These are phyloP conservation scores for Debaryomyces tyrocola DNA, from an alignment of 805 yeast species.

Conservation along the genomic window DNA sequence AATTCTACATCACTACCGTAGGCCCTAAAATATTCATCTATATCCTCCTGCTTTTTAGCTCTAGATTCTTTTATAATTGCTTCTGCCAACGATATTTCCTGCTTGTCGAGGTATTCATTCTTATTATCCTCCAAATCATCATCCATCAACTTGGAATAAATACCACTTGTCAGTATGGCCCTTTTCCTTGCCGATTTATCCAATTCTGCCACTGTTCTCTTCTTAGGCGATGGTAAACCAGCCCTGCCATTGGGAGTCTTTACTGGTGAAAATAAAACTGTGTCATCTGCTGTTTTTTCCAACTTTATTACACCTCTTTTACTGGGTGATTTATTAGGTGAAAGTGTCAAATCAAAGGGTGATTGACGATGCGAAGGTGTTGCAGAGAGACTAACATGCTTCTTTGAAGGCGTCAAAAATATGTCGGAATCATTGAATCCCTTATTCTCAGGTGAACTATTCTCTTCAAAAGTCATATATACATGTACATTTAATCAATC, in stretches of 20 bases:
- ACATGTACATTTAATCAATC: not conserved
- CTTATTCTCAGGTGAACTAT: not conserved
- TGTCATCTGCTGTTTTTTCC: not conserved
- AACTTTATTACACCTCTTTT: conserved; percentile 9
- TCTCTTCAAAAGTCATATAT: not conserved
- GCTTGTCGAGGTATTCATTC: conserved; percentile 27
- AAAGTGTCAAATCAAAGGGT: not conserved
- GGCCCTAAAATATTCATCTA: conserved; percentile 5
- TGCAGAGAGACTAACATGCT: not conserved
- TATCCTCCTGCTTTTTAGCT: conserved; percentile 6
- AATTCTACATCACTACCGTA: conserved; percentile 24
- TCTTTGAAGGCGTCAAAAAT: conserved; percentile 5
- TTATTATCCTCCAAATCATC: conserved; percentile 31
- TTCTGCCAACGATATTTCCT: conserved; percentile 48
- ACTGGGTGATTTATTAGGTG: conserved; percentile 13
- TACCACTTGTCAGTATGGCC: conserved; percentile 36
- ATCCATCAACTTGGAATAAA: conserved; percentile 30
- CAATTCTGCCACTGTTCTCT: conserved; percentile 33
- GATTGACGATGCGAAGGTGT: conserved; percentile 2
- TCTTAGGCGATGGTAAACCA: conserved; percentile 47
- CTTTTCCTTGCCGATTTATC: conserved; percentile 51
- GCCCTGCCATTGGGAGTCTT: conserved; percentile 45
- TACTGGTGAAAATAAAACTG: conserved; percentile 20
- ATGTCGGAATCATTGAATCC: not conserved
- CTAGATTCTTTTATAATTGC: conserved; percentile 26